Base-by-base conservation (phyloP, 2,329 filamentous ascomycete genomes). In the Diaporthe amygdali region DNA sequence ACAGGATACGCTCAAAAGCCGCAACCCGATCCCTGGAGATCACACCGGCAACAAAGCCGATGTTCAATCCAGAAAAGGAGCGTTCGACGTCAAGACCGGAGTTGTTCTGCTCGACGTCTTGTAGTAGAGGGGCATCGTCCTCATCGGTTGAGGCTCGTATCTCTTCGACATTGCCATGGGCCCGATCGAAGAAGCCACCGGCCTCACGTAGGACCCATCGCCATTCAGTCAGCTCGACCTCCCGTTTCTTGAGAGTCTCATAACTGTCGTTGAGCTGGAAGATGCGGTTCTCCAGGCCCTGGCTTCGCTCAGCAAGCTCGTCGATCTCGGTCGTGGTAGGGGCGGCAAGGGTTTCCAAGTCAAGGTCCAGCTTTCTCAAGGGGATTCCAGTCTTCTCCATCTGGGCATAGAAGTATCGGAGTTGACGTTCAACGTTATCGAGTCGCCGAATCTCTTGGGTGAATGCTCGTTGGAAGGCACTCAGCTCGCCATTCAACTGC, bases 191-290 rank as follows among this genome's bases (percentile, higher is more conserved):
- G 85, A 99, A 99, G 76, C 95, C 94, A 49, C 96, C 96, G 55
- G 97, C 95, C 88, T 99, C 96, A 75, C 94, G 92, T 71, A 99
- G 84, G 66, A 99, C 97, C 94, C 96, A 98, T 79, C 97, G 93
- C 96, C 96, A 98, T 84, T 99, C 96, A 14, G 94, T 97, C 77
- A 99, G 87, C 82, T 99, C 96, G 72, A 97, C 94, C 86, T 98
- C 96, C 71, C 96, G 92, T 86, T 96, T 98, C 90, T 98, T 98
- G 81, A 99, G 84, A 20, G 95, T 98, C 86, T 99, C 96, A 83
- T 99, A 98, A 85, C 95, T 98, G 80, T 98, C 96, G 81, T 98
- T 98, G 74, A 99, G 85, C 76, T 95, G 96, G 71, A 91, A 92
- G 75, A 99, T 91, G 74, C 96, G 91, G 84, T 97, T 94, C 84